Evolutionary conservation across 208 protist species (phyloP), one percentile per base, ranked within the genome.

Genomic region (Wallacemonas sp.): DNA sequence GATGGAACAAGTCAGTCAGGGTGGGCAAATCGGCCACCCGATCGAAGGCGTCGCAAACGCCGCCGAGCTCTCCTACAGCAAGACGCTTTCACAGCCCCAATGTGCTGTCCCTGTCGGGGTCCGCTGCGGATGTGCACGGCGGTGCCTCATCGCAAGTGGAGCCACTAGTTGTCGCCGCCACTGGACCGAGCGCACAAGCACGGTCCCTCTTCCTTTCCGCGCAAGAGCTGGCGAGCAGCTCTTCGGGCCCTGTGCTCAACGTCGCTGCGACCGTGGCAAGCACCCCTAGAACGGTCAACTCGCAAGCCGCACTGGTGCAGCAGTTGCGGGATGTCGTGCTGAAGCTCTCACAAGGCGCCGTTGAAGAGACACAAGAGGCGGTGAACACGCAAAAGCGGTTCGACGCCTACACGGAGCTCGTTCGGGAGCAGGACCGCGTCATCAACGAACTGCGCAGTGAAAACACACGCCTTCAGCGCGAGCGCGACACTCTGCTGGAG

Each of bases 321-420:
- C 62, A 82, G 45, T 63, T 88, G 54, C 77, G 84, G 54, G 67
- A 82, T 27, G 71, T 79, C 1, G 77, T 88, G 11, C 66, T 82
- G 55, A 30, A 74, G 9, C 68, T 84, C 19, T 77, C 75, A 22
- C 68, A 68, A 3, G 62, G 77, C 39, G 71, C 80, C 19, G 72
- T 77, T 0, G 66, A 53, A 6, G 77, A 88, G 47, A 72, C 77
- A 26, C 72, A 67, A n/a, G 46, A 69, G 14, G 60, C 73, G 1
- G 55, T 66, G 0, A 61, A 78, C 27, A 66, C 76, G 62, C 68
- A 68, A 26, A 56, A 75, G 53, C 71, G 68, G 11, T 49, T 84
- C 14, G 30, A 70, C 11, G 66, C 70, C 19, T 75, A 80, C 21
- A 70, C 72, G 2, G 59, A 15, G 1, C 64, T 88, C 5, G 63